A percentile compares a stretch with the other conserved stretches of the same genome.
phyloP scores from a whole-genome alignment of 805 yeast genomes.

The Candida hispaniensis region DNA sequence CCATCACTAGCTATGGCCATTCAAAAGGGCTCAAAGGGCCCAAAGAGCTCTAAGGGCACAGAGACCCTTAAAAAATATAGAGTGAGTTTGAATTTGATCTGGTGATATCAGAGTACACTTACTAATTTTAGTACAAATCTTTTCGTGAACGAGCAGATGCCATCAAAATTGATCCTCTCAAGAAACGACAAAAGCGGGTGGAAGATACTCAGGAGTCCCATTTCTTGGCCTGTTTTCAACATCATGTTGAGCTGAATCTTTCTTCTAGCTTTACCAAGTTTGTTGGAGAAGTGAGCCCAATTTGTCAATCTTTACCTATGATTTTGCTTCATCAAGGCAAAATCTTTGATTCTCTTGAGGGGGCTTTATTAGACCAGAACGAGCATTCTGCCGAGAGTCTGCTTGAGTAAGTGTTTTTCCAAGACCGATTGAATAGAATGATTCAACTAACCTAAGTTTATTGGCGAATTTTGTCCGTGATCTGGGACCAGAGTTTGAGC shows the following conservation, averaged over 20 bases:
- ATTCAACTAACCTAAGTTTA: conserved; percentile 32
- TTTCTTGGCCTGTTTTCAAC: conserved; percentile 64
- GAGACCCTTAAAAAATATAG: conserved; percentile 42
- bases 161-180: conserved; percentile 66
- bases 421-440: too few species aligned
- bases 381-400: conserved; percentile 67
- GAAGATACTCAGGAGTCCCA: conserved; percentile 41
- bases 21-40: too few species aligned
- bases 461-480: conserved; percentile 83
- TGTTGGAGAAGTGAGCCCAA: conserved; percentile 41
- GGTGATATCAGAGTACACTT: conserved; percentile 15
- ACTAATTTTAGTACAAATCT: conserved; percentile 24
- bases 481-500: conserved; percentile 81
- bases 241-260: conserved; percentile 81
- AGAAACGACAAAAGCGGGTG: conserved; percentile 24
- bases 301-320: conserved; percentile 67
- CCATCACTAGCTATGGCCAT: too few species aligned
- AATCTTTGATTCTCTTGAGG: conserved; percentile 45
- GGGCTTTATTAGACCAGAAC: conserved; percentile 46
- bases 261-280: conserved; percentile 62
- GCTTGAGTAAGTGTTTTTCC: conserved; percentile 44
- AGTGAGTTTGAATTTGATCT: conserved; percentile 1
- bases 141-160: conserved; percentile 78
- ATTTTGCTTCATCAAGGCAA: conserved; percentile 56
- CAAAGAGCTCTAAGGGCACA: too few species aligned